Evolutionary conservation across 2,329 filamentous ascomycete species (phyloP).

Genomic region (Pezicula carpinea): DNA sequence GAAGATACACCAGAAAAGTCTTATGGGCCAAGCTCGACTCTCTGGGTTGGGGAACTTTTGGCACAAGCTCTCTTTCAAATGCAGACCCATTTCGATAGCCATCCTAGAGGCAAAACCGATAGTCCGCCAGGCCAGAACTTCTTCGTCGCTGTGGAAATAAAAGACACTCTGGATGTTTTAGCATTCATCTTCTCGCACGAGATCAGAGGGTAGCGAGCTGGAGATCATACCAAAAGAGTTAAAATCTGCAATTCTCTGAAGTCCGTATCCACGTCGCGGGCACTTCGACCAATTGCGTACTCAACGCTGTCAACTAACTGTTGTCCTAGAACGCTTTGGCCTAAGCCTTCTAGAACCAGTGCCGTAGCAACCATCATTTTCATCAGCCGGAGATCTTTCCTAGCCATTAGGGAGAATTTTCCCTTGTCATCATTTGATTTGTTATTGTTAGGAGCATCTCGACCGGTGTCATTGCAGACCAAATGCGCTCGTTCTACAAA

Average conservation of each 20-base stretch:
- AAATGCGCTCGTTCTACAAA: neutral
- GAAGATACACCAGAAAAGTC: slow-evolving; percentile 83
- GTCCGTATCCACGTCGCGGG: neutral
- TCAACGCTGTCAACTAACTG: slow-evolving; percentile 50
- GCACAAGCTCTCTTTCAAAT: slow-evolving; percentile 67
- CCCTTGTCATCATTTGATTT: neutral
- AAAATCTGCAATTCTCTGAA: neutral
- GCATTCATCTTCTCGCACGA: slow-evolving; percentile 33
- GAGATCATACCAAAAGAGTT: neutral
- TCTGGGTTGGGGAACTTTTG: slow-evolving; percentile 61
- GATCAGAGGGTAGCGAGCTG: slow-evolving; percentile 1
- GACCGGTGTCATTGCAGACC: neutral
- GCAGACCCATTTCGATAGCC: slow-evolving; percentile 78
- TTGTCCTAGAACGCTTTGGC: slow-evolving; percentile 52
- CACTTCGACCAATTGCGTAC: neutral
- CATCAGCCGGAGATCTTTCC: neutral
- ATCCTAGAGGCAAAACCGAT: slow-evolving; percentile 79
- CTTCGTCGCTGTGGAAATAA: slow-evolving; percentile 81
- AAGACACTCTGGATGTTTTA: slow-evolving; percentile 57
- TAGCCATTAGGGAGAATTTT: neutral
- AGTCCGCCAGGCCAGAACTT: slow-evolving; percentile 79
- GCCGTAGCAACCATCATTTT: slow-evolving; percentile 32
- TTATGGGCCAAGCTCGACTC: slow-evolving; percentile 62
- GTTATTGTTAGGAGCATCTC: neutral
- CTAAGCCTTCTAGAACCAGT: slow-evolving; percentile 52